These are phyloP conservation scores for Senna tora DNA, from an alignment of 306 rosid species.

Conservation along the genomic window DNA sequence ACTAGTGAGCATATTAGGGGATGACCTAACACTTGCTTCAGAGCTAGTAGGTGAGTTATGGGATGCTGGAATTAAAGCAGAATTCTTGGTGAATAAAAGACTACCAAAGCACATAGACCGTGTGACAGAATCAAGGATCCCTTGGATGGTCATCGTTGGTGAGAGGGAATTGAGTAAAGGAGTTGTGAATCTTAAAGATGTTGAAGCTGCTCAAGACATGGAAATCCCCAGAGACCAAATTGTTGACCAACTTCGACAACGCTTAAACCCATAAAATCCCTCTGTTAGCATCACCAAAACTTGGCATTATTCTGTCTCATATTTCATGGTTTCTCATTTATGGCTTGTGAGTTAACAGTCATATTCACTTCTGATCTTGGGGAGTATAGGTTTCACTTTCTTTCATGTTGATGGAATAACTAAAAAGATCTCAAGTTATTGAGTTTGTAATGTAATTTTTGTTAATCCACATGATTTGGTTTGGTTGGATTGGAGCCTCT, in stretches of 20 bases:
- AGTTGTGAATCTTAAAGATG: conserved; percentile 59
- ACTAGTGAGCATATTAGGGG: conserved; percentile 77
- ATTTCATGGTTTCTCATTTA: not conserved
- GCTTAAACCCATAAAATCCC: conserved; percentile 42
- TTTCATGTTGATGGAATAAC: not conserved
- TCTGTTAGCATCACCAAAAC: not conserved
- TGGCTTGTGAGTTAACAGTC: not conserved
- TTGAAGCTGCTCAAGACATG: conserved; percentile 48
- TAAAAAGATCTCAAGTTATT: not conserved
- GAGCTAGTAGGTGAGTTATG: conserved; percentile 81
- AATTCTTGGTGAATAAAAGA: conserved; percentile 68
- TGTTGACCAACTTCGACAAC: conserved; percentile 65
- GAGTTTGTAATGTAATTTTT: conserved; percentile 3
- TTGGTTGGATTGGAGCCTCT: too few species aligned
- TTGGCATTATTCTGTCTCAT: not conserved
- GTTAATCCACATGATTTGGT: too few species aligned
- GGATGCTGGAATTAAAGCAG: conserved; percentile 63
- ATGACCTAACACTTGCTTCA: conserved; percentile 65
- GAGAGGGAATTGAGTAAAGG: conserved; percentile 75
- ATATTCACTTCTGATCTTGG: not conserved
- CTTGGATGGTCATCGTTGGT: conserved; percentile 84
- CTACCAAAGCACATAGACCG: conserved; percentile 67
- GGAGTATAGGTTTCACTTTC: not conserved
- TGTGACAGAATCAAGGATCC: conserved; percentile 75
- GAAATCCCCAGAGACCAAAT: conserved; percentile 51